Evolutionary conservation across 192 early-diverging fungal genomes (phyloP).

Genomic region (Backusella tarrabulga): DNA sequence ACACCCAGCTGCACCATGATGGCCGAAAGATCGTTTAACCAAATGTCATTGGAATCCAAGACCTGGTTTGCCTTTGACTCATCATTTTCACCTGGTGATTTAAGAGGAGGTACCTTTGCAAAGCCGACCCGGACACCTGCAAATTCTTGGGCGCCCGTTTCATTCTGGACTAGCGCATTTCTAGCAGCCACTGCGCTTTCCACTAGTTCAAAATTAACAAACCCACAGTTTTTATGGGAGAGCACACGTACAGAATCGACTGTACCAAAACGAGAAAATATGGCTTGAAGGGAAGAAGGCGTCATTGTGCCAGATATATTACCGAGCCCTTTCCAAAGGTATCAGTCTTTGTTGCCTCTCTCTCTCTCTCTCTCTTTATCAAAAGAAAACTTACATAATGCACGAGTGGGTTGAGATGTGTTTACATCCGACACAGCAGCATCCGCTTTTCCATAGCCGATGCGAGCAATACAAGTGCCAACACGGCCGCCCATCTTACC

Average conservation of each 20-base stretch:
- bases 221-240: conserved; percentile 95
- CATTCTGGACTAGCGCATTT: conserved; percentile 83
- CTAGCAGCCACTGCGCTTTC: conserved; percentile 89
- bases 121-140: conserved; percentile 83
- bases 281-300: conserved; percentile 64
- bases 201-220: conserved; percentile 90
- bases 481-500: conserved; percentile 68
- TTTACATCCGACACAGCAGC: conserved; percentile 36
- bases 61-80: conserved; percentile 15
- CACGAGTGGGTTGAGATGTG: conserved; percentile 69
- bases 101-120: conserved; percentile 83
- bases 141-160: conserved; percentile 66
- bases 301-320: conserved; percentile 82
- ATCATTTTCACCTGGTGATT: conserved; percentile 25
- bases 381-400: conserved; percentile 57
- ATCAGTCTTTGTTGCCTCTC: background rate
- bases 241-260: conserved; percentile 94
- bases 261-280: conserved; percentile 77
- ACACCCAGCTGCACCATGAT: background rate
- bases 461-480: conserved; percentile 73
- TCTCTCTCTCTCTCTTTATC: background rate
- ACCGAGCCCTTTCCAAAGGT: conserved; percentile 69
- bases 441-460: conserved; percentile 84
- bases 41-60: background rate
- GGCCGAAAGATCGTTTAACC: background rate